Evolutionary conservation across 306 rosid species (phyloP).

Genomic region (Citrullus amarus): DNA sequence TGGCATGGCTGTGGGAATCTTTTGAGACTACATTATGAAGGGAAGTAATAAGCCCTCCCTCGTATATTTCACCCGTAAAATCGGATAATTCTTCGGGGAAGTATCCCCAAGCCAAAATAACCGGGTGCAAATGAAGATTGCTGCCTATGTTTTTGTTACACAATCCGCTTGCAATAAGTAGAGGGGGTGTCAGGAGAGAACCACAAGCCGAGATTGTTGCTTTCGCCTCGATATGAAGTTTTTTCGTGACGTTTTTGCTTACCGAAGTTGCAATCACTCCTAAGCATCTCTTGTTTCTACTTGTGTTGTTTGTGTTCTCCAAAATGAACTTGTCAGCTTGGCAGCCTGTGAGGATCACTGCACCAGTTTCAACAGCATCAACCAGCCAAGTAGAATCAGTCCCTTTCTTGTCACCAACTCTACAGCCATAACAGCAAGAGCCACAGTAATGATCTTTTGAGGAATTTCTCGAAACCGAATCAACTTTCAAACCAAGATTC

Average conservation of each 20-base stretch:
- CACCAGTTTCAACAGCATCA: slow-evolving; percentile 60
- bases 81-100: slow-evolving; percentile 44
- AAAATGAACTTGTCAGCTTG: slow-evolving; percentile 61
- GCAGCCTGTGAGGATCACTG: slow-evolving; percentile 74
- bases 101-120: slow-evolving; percentile 63
- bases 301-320: slow-evolving; percentile 25
- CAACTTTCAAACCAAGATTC: slow-evolving; percentile 54
- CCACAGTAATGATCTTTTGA: slow-evolving; percentile 73
- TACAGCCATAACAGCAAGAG: slow-evolving; percentile 66
- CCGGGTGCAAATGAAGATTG: slow-evolving; percentile 82
- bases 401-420: slow-evolving; percentile 66
- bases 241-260: slow-evolving; percentile 38
- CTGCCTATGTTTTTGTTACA: slow-evolving; percentile 58
- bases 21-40: slow-evolving; percentile 49
- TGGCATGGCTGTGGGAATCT: slow-evolving; percentile 26
- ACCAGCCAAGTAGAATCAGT: slow-evolving; percentile 73
- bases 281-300: slow-evolving; percentile 35
- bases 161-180: slow-evolving; percentile 68
- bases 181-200: slow-evolving; percentile 60
- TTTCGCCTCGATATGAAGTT: slow-evolving; percentile 60
- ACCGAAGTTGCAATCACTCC: slow-evolving; percentile 51
- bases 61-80: slow-evolving; percentile 37
- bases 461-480: slow-evolving; percentile 52
- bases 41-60: slow-evolving; percentile 82
- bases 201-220: slow-evolving; percentile 77